Evolutionary conservation across 2,329 filamentous ascomycete genomes (phyloP), one percentile per base, ranked within the genome.

Genomic region (Xylaria sp.): DNA sequence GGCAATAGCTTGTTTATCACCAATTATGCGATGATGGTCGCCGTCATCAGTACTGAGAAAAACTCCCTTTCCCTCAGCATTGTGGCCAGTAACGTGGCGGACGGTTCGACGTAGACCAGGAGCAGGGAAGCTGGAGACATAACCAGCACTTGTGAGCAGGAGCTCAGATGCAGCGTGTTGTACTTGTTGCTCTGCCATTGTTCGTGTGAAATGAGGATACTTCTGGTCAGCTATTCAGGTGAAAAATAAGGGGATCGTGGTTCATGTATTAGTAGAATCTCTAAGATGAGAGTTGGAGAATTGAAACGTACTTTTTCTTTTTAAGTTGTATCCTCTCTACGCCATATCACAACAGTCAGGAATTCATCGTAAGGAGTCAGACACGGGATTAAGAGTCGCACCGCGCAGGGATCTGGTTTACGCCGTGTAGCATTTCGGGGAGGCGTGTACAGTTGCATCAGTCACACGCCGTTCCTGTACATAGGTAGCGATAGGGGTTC

Each of bases 31-130:
- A 37, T 60, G 71, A 63, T 79, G 78, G n/a, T 75, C 75, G 4
- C 76, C 77, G 27, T 10, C 23, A 51, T 79, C 77, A 1, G 74
- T 71, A n/a, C 13, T 9, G 1, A 79, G 65, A 60, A 78, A 78
- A 1, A 76, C 51, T 0, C 63, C 66, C 50, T 78, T 71, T 21
- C 77, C 77, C 18, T 74, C 32, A 2, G 25, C 55, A 32, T 71
- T 72, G 25, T 74, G 65, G 1, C 69, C 70, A 4, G 70, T 74
- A 25, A 76, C 72, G 53, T 75, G 70, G 1, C 76, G 64, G 0
- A 69, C 21, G 0, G 53, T 68, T 12, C 32, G 59, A 18, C 60
- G 68, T 1, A 76, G 69, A 0, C 72, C 74, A 6, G 62, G 66
- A 1, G 65, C 68, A 1, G 72, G 71, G 58, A 68, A 72, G 16